Evolutionary conservation across 2,329 filamentous ascomycete genomes (phyloP).

Genomic region (Graphium sp.): DNA sequence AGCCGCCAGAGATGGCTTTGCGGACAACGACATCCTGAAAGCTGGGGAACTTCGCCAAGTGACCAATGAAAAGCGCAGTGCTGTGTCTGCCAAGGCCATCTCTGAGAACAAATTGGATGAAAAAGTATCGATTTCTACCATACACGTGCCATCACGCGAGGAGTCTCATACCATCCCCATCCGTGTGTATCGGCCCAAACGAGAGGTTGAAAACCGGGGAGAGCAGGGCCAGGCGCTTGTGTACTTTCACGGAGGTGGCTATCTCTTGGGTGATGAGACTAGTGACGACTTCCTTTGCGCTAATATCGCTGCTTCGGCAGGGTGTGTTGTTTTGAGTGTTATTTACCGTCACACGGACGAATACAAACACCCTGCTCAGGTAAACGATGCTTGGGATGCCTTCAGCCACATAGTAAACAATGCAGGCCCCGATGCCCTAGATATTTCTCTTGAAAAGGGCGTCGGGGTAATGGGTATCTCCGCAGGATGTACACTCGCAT

Average conservation of each 20-base stretch:
- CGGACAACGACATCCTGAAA: slow-evolving; percentile 1
- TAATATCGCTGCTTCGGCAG: slow-evolving; percentile 18
- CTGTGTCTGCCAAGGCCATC: background rate
- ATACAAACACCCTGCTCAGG: slow-evolving; percentile 24
- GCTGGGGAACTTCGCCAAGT: slow-evolving; percentile 1
- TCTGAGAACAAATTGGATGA: background rate
- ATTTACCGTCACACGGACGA: slow-evolving; percentile 37
- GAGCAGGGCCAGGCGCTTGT: slow-evolving; percentile 9
- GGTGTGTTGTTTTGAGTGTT: slow-evolving; percentile 26
- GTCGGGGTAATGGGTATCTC: slow-evolving; percentile 27
- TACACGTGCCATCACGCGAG: slow-evolving; percentile 1
- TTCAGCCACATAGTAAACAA: slow-evolving; percentile 29
- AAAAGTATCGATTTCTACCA: background rate
- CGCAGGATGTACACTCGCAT: slow-evolving; percentile 21
- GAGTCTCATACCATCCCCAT: slow-evolving; percentile 3
- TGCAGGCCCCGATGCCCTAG: slow-evolving; percentile 15
- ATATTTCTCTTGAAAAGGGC: slow-evolving; percentile 15
- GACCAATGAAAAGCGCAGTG: background rate
- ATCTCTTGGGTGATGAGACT: slow-evolving; percentile 28
- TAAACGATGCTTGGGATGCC: slow-evolving; percentile 30
- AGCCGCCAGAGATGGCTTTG: slow-evolving; percentile 3
- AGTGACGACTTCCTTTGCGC: slow-evolving; percentile 29
- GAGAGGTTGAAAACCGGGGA: background rate
- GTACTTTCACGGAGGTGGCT: slow-evolving; percentile 36
- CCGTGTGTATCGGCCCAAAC: slow-evolving; percentile 2